A percentile compares a stretch with the other conserved stretches of the same genome.
Conservation (phyloP, 768 basidiomycete species). For the Leccinum rimulosum region DNA sequence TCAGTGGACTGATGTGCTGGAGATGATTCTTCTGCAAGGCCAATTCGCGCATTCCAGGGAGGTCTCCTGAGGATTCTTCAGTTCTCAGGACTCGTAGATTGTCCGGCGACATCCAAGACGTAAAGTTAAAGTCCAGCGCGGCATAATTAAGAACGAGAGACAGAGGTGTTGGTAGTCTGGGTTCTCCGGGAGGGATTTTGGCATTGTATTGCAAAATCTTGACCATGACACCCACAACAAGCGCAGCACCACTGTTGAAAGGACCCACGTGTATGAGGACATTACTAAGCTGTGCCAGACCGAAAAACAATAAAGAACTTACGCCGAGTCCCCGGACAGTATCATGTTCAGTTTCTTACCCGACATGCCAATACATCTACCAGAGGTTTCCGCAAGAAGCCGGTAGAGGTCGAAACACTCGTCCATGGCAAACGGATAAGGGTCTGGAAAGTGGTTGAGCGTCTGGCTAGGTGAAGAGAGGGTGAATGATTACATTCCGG, state of each 20-base stretch:
- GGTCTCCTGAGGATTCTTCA: conserved; percentile 82
- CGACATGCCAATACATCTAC: conserved; percentile 82
- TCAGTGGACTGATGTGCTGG: conserved; percentile 84
- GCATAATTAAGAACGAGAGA: conserved; percentile 89
- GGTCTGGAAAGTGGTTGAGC: conserved; percentile 53
- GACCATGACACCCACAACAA: conserved; percentile 81
- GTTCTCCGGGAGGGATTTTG: conserved; percentile 26
- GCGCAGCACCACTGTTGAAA: conserved; percentile 72
- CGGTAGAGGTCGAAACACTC: conserved; percentile 91
- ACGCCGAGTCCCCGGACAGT: conserved; percentile 96
- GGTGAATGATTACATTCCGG: conserved; percentile 72
- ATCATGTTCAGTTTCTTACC: conserved; percentile 78
- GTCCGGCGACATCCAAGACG: conserved; percentile 90
- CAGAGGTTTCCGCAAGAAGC: conserved; percentile 75
- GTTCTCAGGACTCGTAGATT: conserved; percentile 81
- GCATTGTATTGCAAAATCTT: conserved; percentile 72
- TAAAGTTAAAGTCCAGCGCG: conserved; percentile 95
- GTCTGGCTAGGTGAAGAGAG: conserved; percentile 1
- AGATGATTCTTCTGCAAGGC: conserved; percentile 86
- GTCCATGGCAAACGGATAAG: conserved; percentile 95
- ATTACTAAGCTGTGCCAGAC: conserved; percentile 2
- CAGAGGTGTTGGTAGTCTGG: conserved; percentile 65
- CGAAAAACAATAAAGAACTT: conserved; percentile 35
- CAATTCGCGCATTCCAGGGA: conserved; percentile 67
- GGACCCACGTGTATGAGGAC: conserved; percentile 13